A percentile compares a stretch with the other conserved stretches of the same genome.
phyloP scores from a whole-genome alignment of 1,284 basidiomycete genomes.

The Cutaneotrichosporon sp. region DNA sequence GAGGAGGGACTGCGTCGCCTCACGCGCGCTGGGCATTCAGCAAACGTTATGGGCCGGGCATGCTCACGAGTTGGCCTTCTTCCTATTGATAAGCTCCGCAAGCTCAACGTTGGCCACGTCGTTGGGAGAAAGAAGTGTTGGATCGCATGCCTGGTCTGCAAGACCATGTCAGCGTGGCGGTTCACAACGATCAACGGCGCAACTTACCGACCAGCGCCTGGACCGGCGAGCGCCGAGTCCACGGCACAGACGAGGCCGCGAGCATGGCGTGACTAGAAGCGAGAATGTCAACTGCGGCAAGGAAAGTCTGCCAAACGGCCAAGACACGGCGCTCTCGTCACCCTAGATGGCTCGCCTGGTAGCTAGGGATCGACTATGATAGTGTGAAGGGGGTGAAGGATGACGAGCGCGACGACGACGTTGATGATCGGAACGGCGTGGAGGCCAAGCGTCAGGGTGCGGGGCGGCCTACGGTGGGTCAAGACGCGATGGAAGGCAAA shows the following conservation, averaged over 20 bases:
- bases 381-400: too few species aligned
- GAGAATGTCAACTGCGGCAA: background rate
- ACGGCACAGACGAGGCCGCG: constrained; percentile 22
- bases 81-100: constrained; percentile 84
- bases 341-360: too few species aligned
- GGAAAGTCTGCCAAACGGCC: too few species aligned
- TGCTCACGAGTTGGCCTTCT: constrained; percentile 92
- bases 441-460: too few species aligned
- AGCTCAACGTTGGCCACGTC: constrained; percentile 89
- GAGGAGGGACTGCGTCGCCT: constrained; percentile 52
- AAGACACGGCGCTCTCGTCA: too few species aligned
- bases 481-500: background rate
- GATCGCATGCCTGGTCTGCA: constrained; percentile 74
- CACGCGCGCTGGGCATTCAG: constrained; percentile 25
- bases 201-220: constrained; percentile 44
- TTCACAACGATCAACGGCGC: background rate
- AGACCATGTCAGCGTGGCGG: constrained; percentile 1
- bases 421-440: too few species aligned
- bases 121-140: constrained; percentile 79
- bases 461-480: too few species aligned
- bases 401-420: too few species aligned
- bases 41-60: background rate
- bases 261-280: constrained; percentile 22
- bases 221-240: constrained; percentile 38
- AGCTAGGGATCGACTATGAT: too few species aligned